phyloP scores from a whole-genome alignment of 441 rosid genomes.

The Viola pubescens region DNA sequence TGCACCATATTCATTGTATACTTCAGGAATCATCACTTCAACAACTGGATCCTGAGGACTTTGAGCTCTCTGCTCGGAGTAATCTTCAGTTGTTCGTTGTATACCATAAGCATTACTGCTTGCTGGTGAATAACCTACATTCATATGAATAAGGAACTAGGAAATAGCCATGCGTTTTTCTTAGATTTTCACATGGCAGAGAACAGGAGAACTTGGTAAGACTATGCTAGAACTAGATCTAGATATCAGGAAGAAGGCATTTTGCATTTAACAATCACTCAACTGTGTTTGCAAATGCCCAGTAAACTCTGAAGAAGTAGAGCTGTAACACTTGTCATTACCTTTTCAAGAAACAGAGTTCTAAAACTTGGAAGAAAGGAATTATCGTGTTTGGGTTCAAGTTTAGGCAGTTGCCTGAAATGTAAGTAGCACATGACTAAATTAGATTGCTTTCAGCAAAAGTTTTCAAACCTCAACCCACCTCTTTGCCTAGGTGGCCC shows the following conservation, averaged over 20 bases:
- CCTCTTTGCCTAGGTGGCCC: conserved; percentile 49
- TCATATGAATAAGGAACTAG: conserved; percentile 17
- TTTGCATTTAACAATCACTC: not conserved
- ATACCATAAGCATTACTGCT: conserved; percentile 41
- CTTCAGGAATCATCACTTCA: conserved; percentile 81
- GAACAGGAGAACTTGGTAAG: not conserved
- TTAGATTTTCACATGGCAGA: not conserved
- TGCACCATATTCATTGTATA: conserved; percentile 44
- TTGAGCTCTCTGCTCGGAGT: conserved; percentile 38
- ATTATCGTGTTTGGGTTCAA: too few species aligned
- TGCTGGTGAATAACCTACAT: conserved; percentile 33
- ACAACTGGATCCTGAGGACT: conserved; percentile 51
- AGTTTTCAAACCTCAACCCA: conserved; percentile 24
- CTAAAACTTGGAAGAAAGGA: too few species aligned
- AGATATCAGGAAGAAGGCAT: not conserved
- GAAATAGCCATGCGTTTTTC: not conserved
- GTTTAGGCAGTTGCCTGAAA: too few species aligned
- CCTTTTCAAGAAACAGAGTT: too few species aligned
- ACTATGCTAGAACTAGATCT: not conserved
- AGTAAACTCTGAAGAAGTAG: not conserved
- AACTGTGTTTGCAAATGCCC: not conserved
- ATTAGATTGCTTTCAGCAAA: not conserved
- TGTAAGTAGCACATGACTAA: too few species aligned
- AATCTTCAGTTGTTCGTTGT: conserved; percentile 45
- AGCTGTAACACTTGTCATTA: too few species aligned